Evolutionary conservation across 1,284 basidiomycete genomes (phyloP), one percentile per base, ranked within the genome.

Genomic region (Heterobasidion annosum): DNA sequence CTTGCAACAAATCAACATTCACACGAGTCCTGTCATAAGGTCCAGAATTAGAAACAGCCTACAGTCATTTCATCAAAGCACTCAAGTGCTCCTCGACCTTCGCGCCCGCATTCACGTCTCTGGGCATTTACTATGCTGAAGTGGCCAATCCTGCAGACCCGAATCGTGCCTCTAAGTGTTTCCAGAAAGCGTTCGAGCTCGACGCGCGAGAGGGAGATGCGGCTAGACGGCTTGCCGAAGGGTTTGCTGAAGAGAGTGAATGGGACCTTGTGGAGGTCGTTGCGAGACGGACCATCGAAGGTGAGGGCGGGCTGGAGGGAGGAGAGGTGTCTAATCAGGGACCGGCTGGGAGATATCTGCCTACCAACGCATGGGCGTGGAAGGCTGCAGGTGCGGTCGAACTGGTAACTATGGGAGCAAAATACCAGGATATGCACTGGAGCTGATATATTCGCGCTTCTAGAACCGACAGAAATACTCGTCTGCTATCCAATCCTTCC

Each of bases 121-220:
- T 99, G 8, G 97, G 97, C 8, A 75, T 92, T 50, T 96, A 94
- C 70, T 99, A 99, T 67, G 72, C 81, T 16, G 86, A 92, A 52
- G 76, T 75, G 53, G 70, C 80, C 12, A 71, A 75, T 12, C 91
- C 93, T 1, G 81, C 85, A 0, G 95, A 99, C 68, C 82, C 82
- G 8, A 81, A 82, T 9, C 84, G 96, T 45, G 89, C 96, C 1
- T 88, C 91, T 15, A 96, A 96, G 67, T 99, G 97, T 67, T 98
- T 98, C 72, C 95, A 99, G 64, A 98, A 97, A 64, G 97, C 97
- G 0, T 98, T 99, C 62, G 97, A 99, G 69, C 81, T 99, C 1
- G 95, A 98, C 68, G 81, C 94, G 1, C 80, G 88, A 12, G 91
- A 99, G 69, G 83, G 82, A 10, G 83, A 89, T 13, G 94, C 97